A percentile compares a stretch with the other conserved stretches of the same genome.
Conservation (phyloP, 805 yeast species). For the Trichomonascus vanleenenianus region DNA sequence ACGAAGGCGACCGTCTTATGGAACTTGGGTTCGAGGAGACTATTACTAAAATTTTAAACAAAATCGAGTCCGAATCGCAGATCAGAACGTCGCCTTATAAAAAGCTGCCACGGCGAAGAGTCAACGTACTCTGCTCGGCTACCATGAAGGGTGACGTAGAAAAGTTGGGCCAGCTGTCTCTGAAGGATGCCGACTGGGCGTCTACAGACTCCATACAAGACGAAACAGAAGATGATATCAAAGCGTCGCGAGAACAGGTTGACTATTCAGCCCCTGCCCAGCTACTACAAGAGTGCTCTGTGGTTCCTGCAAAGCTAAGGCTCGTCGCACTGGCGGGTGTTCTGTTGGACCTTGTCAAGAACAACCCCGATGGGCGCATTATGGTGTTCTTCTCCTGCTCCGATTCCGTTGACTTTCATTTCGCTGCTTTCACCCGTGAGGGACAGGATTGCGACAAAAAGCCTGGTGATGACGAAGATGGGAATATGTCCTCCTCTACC, state of each 20-base stretch:
- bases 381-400: slow-evolving; percentile 90
- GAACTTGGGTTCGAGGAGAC: slow-evolving; percentile 97
- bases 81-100: slow-evolving; percentile 39
- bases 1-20: slow-evolving; percentile 94
- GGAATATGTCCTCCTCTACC: slow-evolving; percentile 30
- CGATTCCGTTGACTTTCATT: slow-evolving; percentile 94
- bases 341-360: slow-evolving; percentile 42
- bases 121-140: slow-evolving; percentile 88
- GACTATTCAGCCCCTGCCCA: slow-evolving; percentile 76
- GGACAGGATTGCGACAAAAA: slow-evolving; percentile 29
- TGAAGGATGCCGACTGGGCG: slow-evolving; percentile 67
- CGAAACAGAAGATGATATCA: slow-evolving; percentile 26
- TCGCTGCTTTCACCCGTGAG: slow-evolving; percentile 57
- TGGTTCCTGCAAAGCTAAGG: slow-evolving; percentile 88
- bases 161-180: slow-evolving; percentile 69
- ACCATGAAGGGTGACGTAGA: slow-evolving; percentile 78
- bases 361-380: slow-evolving; percentile 23
- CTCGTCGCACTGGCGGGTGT: slow-evolving; percentile 70
- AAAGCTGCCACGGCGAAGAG: slow-evolving; percentile 58
- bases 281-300: slow-evolving; percentile 66
- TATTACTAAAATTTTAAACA: slow-evolving; percentile 61
- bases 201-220: slow-evolving; percentile 29
- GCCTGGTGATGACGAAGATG: slow-evolving; percentile 29
- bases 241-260: slow-evolving; percentile 2
- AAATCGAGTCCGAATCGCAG: slow-evolving; percentile 41